Evolutionary conservation across 179 eudicot genomes (phyloP).

Genomic region (Heliamphora pulchella): DNA sequence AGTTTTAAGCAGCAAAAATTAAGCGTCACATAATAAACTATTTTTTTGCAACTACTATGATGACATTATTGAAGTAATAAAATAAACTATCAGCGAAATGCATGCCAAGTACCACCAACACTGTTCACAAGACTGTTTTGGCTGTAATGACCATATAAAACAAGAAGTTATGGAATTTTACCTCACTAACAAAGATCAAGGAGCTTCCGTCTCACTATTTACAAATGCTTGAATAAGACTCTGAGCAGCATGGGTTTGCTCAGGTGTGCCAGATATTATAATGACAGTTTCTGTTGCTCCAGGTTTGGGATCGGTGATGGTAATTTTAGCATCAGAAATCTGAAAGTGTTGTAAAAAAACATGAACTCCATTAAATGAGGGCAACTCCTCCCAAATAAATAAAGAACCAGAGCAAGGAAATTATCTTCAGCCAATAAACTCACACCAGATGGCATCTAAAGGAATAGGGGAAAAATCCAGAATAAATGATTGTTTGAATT

Average conservation of each 20-base stretch:
- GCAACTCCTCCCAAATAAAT: background rate
- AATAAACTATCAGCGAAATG: background rate
- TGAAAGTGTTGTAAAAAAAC: conserved; percentile 23
- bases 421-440: background rate
- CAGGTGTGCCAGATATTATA: conserved; percentile 87
- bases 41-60: background rate
- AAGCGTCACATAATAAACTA: background rate
- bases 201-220: conserved; percentile 54
- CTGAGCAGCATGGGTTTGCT: conserved; percentile 96
- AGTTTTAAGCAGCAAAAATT: conserved; percentile 10
- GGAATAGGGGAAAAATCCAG: background rate
- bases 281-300: conserved; percentile 76
- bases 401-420: background rate
- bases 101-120: background rate
- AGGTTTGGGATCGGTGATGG: conserved; percentile 67
- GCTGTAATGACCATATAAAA: background rate
- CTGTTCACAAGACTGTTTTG: no score
- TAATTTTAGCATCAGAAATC: conserved; percentile 87
- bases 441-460: background rate
- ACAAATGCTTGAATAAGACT: conserved; percentile 95
- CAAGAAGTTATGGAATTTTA: conserved; percentile 1
- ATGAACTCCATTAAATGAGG: background rate
- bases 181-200: conserved; percentile 28
- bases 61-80: background rate
- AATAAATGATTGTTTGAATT: no score